A percentile compares a stretch with the other conserved stretches of the same genome.
Evolutionary conservation across 441 rosid genomes (phyloP).

Genomic region (Corymbia citriodora): DNA sequence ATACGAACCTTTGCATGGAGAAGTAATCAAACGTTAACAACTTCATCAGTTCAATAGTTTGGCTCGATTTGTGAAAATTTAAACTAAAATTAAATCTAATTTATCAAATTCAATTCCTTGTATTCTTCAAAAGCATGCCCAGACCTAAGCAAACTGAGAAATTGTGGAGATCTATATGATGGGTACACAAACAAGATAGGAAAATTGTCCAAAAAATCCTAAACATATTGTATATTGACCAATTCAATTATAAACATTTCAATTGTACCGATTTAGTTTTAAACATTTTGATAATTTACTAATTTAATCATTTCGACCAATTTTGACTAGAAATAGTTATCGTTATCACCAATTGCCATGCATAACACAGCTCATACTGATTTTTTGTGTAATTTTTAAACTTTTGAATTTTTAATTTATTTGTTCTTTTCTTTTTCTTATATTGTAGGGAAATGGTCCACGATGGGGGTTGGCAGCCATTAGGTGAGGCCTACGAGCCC

Average conservation of each 20-base stretch:
- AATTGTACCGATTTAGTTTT: not conserved
- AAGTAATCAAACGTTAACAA: not conserved
- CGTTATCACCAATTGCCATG: fast-evolving
- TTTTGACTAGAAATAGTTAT: not conserved
- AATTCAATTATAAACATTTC: not conserved
- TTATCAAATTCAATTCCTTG: not conserved
- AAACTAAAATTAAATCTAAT: not conserved
- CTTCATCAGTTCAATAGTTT: not conserved
- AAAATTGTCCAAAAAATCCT: not conserved
- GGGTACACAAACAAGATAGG: not conserved
- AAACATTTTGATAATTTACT: too few relatives aligned
- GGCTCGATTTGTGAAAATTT: not conserved
- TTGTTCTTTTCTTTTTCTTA: too few relatives aligned
- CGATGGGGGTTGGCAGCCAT: too few relatives aligned
- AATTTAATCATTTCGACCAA: not conserved
- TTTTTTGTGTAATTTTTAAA: too few relatives aligned
- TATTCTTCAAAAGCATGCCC: not conserved
- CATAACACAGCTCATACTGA: fast-evolving
- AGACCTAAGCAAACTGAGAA: not conserved
- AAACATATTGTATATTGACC: not conserved
- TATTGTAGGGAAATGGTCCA: not conserved
- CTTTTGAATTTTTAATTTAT: too few relatives aligned
- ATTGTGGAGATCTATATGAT: not conserved
- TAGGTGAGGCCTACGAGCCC: not conserved
- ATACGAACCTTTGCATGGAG: not conserved